phyloP scores from a whole-genome alignment of 805 yeast species.

The Cyberlindnera xishuangbannaensis region DNA sequence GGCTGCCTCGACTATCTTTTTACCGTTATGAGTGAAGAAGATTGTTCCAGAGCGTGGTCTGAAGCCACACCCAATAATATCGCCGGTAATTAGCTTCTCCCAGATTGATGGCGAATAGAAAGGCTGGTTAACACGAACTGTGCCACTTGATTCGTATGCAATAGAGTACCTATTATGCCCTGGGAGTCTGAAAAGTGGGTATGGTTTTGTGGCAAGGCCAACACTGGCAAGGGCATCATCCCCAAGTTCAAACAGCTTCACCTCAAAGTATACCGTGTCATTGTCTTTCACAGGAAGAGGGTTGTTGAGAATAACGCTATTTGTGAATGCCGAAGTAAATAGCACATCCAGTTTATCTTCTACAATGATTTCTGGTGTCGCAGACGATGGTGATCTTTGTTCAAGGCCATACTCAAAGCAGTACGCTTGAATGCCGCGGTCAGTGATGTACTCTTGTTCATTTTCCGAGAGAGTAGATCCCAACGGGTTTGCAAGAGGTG shows the following conservation, averaged over 20 bases:
- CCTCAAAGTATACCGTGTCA: slow-evolving; percentile 23
- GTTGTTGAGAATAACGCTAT: slow-evolving; percentile 27
- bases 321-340: slow-evolving; percentile 23
- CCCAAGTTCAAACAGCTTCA: slow-evolving; percentile 70
- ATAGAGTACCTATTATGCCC: slow-evolving; percentile 84
- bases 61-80: slow-evolving; percentile 90
- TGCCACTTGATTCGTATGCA: slow-evolving; percentile 84
- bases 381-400: slow-evolving; percentile 41
- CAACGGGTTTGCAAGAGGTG: slow-evolving; percentile 38
- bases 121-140: slow-evolving; percentile 63
- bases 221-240: slow-evolving; percentile 50
- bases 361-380: slow-evolving; percentile 51
- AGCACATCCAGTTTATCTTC: slow-evolving; percentile 53
- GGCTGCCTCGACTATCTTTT: slow-evolving; percentile 80
- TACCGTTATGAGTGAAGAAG: slow-evolving; percentile 93
- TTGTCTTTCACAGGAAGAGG: slow-evolving; percentile 39
- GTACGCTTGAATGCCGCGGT: slow-evolving; percentile 77
- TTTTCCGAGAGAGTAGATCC: slow-evolving; percentile 58
- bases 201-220: slow-evolving; percentile 82
- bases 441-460: slow-evolving; percentile 63
- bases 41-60: slow-evolving; percentile 77
- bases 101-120: slow-evolving; percentile 45
- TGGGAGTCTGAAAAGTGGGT: slow-evolving; percentile 89
- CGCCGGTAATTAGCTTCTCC: slow-evolving; percentile 60
- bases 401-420: slow-evolving; percentile 27